Evolutionary conservation across 148 eudicot species (phyloP), one percentile per base, ranked within the genome.

Genomic region (Chenopodium formosanum): DNA sequence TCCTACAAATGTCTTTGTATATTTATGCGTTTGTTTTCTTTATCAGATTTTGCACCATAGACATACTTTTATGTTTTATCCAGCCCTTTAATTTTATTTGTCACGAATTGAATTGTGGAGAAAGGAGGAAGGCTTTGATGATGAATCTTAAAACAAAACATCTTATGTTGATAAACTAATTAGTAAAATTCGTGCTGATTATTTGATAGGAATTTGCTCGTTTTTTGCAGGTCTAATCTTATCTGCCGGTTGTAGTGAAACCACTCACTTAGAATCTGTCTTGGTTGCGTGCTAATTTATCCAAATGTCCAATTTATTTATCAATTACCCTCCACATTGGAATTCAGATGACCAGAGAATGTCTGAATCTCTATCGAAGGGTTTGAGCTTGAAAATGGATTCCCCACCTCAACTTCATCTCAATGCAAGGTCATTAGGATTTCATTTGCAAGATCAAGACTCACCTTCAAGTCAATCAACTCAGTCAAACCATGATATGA

Each of bases 381-480:
- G 82, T 83, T 84, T 86, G 74, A 88, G 88, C 79, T 89, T 88
- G 81, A 89, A 86, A 82, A 83, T 87, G 80, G 89, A 88, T 66
- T 74, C 84, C 82, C 83, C 89, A 78, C 78, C 88, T 4, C 83
- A 82, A 65, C 78, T 84, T 53, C 73, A 63, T 70, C 84, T 79
- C 17, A 85, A 86, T 76, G 82, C 75, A 58, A 90, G 82, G 76
- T 78, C 82, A 10, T 79, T 88, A 82, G 82, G 86, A 74, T 79
- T 83, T 77, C 87, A 83, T 68, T 78, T 85, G 14, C 88, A 85
- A 53, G 89, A 89, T 23, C 89, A 31, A 62, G 88, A 91, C 79
- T 90, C 91, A 7, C 81, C 89, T 40, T 83, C 92, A 12, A 83
- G 90, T 75, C 92, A 91, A 63, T 92, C 91, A 13, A 88, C 90